phyloP scores from a whole-genome alignment of 2,329 filamentous ascomycete genomes.

The Colletotrichum tamarilloi region DNA sequence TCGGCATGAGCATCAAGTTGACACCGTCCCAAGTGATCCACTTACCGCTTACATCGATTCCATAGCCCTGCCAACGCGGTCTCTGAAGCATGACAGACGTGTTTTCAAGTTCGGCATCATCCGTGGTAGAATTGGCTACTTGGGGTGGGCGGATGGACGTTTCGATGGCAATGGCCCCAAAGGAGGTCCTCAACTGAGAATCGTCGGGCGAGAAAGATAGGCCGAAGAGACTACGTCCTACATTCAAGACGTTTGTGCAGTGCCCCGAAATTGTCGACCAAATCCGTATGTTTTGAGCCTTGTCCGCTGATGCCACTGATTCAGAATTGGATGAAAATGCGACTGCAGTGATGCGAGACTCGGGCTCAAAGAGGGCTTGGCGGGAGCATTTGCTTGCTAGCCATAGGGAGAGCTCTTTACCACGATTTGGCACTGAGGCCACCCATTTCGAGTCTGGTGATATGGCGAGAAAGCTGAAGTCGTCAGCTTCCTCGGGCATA shows the following conservation, averaged over 20 bases:
- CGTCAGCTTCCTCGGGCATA: too few relatives aligned
- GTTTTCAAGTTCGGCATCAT: neutral
- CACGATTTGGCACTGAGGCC: too few relatives aligned
- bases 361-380: neutral
- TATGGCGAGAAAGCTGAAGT: too few relatives aligned
- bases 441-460: too few relatives aligned
- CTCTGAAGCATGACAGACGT: neutral
- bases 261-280: neutral
- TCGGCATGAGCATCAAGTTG: neutral
- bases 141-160: rapidly evolving
- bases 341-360: neutral
- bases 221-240: neutral
- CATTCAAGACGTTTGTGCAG: neutral
- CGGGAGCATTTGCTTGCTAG: neutral
- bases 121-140: too few relatives aligned
- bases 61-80: neutral
- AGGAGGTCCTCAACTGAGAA: neutral
- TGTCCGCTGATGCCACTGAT: neutral
- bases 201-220: neutral
- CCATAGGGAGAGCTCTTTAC: neutral
- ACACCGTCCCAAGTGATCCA: neutral
- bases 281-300: neutral
- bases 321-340: neutral
- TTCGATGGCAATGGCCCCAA: neutral
- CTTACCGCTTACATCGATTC: neutral